These are phyloP conservation scores for Parsonsia alboflavescens DNA, from an alignment of 257 asterid species.

Conservation along the genomic window DNA sequence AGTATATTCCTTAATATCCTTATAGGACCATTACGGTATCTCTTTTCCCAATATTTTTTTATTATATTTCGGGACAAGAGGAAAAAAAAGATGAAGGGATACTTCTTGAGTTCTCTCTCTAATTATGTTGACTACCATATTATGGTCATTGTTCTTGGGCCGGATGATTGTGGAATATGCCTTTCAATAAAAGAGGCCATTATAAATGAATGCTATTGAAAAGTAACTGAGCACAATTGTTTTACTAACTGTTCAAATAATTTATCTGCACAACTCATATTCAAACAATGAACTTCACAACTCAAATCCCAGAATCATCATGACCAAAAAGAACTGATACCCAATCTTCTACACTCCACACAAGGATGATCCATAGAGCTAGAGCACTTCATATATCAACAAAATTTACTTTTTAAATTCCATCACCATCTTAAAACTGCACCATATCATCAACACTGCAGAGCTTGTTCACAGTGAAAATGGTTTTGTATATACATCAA, in stretches of 20 bases:
- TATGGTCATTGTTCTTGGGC: too few species aligned
- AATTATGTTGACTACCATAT: too few species aligned
- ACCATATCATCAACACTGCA: not conserved
- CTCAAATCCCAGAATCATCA: not conserved
- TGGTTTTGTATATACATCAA: conserved; percentile 74
- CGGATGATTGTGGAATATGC: too few species aligned
- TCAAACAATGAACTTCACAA: conserved; percentile 6
- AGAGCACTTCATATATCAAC: not conserved
- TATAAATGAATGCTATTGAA: too few species aligned
- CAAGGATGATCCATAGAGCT: not conserved
- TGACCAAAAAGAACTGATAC: conserved; percentile 2
- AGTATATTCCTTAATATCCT: too few species aligned
- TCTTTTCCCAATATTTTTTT: too few species aligned
- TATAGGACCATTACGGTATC: too few species aligned
- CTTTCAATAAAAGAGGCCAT: too few species aligned
- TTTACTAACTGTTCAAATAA: not conserved
- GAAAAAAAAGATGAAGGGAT: too few species aligned
- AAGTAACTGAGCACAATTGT: not conserved
- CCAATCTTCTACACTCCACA: not conserved
- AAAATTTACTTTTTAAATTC: not conserved
- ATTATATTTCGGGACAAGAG: too few species aligned
- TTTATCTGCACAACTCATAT: not conserved
- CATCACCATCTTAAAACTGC: not conserved
- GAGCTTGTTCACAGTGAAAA: conserved; percentile 46
- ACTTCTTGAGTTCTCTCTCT: too few species aligned